Evolutionary conservation across 257 asterid genomes (phyloP), one percentile per base, ranked within the genome.

Genomic region (Solanum pinnatisectum): DNA sequence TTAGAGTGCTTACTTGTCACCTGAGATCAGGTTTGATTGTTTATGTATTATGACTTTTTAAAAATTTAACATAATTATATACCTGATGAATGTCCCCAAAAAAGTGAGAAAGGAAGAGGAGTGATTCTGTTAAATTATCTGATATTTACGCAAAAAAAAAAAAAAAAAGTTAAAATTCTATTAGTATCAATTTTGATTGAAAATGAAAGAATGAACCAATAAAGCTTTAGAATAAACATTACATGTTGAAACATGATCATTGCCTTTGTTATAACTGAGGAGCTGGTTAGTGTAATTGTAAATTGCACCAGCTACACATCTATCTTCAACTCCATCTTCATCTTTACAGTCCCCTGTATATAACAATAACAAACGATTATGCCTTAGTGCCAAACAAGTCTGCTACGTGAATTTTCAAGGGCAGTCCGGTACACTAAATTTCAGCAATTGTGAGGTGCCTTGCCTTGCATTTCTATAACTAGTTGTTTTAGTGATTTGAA

Each of bases 11-110:
- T 25, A 12, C 35, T 25, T 67, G 20, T 2, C 36, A 25, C 1
- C 20, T 25, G 5, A n/a, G 32, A 14, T 18, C 71, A 63, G 25
- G 0, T 63, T n/a, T 2, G 32, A 63, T 11, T 60, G 27, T n/a
- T 10, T 65, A 65, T 25, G 35, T 67, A 67, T 67, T 67, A 68
- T 27, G 37, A 0, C 4, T 6, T 15, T 15, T 44, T 6, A 27
- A 44, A 44, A 25, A 44, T 79, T 27, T 5, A 11, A 23, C 5
- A 74, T 49, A 1, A 27, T 37, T 86, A 94, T 35, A 32, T 86
- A 94, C 99, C 97, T 95, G 99, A 89, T 96, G 99, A 74, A 96
- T 92, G 88, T 96, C 99, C 33, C 99, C 98, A 52, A 96, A 86
- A 90, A 93, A 95, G 92, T 96, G 98, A 46, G 99, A 92, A 40